Conservation (phyloP, 2,329 filamentous ascomycete species). For the Phialophora expanda region DNA sequence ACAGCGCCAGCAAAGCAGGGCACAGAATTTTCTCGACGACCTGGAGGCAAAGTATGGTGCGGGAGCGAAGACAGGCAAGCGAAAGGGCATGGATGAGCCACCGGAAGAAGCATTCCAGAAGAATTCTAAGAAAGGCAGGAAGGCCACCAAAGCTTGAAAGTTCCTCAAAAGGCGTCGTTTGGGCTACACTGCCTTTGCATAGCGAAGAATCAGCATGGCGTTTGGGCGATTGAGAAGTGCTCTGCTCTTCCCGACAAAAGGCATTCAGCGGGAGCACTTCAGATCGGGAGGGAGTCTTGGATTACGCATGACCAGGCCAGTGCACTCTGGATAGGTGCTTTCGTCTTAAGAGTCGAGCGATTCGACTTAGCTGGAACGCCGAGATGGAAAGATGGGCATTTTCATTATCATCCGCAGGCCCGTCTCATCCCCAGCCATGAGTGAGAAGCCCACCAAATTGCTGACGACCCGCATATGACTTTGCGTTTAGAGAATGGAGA, state of each 20-base stretch:
- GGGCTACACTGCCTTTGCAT: slow-evolving; percentile 6
- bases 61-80: slow-evolving; percentile 48
- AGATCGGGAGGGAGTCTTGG: not conserved
- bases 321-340: not conserved
- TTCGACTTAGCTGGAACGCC: not conserved
- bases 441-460: not conserved
- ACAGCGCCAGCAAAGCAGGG: slow-evolving; percentile 55
- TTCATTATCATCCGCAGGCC: not conserved
- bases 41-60: slow-evolving; percentile 75
- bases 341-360: not conserved
- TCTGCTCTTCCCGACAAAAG: not conserved
- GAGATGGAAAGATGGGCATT: not conserved
- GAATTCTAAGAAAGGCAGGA: slow-evolving; percentile 45
- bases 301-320: not conserved
- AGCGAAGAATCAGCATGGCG: slow-evolving; percentile 18
- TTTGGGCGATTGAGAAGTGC: slow-evolving; percentile 5
- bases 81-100: slow-evolving; percentile 59
- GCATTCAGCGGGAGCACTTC: not conserved
- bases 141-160: slow-evolving; percentile 19
- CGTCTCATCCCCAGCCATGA: not conserved
- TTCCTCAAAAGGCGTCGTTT: not conserved
- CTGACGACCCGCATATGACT: slow-evolving; percentile 2
- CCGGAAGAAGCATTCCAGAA: slow-evolving; percentile 67
- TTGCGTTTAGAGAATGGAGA: not conserved
- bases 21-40: slow-evolving; percentile 68